phyloP scores from a whole-genome alignment of 768 basidiomycete species.

The Daedaleopsis nitida region DNA sequence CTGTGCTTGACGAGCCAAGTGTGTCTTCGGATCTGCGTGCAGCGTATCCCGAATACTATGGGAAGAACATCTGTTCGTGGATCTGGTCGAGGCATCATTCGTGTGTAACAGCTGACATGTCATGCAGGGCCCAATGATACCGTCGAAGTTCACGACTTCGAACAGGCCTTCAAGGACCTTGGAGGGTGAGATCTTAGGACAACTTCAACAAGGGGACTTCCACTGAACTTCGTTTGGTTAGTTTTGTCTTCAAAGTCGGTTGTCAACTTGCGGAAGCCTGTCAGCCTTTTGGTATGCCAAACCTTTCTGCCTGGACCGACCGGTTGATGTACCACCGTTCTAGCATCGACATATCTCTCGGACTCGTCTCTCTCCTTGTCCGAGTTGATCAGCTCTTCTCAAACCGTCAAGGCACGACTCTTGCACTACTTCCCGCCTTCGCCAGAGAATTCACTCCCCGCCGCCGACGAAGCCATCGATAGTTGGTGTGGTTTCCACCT shows the following conservation, averaged over 20 bases:
- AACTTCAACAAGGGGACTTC: neutral
- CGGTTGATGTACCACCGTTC: neutral
- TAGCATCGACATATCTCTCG: conserved; percentile 66
- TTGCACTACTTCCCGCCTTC: conserved; percentile 93
- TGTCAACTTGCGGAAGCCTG: conserved; percentile 83
- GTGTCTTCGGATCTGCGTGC: conserved; percentile 56
- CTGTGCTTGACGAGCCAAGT: conserved; percentile 64
- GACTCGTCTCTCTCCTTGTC: conserved; percentile 72
- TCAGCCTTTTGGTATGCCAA: conserved; percentile 77
- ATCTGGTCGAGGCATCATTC: neutral
- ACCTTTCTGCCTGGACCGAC: neutral
- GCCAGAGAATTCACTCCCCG: conserved; percentile 36
- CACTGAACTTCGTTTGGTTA: conserved; percentile 27
- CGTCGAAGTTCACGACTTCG: conserved; percentile 70
- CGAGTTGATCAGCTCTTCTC: conserved; percentile 70
- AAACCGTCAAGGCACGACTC: conserved; percentile 88
- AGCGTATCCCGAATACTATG: conserved; percentile 83
- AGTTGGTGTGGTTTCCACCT: conserved; percentile 96
- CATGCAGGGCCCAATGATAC: conserved; percentile 67
- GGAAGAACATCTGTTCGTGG: conserved; percentile 78
- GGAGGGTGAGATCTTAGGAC: conserved; percentile 51
- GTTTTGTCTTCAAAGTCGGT: conserved; percentile 83
- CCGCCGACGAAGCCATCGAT: conserved; percentile 70
- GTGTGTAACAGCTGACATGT: neutral
- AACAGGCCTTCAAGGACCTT: conserved; percentile 85